Evolutionary conservation across 495 filamentous ascomycete genomes (phyloP).

Genomic region (Neurospora africana): DNA sequence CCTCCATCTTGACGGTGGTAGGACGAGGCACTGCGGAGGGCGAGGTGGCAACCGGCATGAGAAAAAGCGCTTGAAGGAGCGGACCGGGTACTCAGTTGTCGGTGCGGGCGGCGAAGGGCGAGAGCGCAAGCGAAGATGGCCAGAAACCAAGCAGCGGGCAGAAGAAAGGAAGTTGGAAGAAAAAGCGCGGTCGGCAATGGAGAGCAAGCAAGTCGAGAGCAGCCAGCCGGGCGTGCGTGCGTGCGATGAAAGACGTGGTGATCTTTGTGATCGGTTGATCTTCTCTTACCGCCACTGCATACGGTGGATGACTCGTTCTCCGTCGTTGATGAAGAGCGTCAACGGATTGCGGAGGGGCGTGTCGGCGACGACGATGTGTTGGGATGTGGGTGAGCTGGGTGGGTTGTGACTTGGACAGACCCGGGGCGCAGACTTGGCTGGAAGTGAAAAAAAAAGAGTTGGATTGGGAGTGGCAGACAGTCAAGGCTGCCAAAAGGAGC

Average conservation of each 20-base stretch:
- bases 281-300: background rate
- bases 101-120: conserved; percentile 10
- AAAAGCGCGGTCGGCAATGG: background rate
- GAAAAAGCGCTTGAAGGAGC: conserved; percentile 29
- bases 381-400: background rate
- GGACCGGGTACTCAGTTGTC: background rate
- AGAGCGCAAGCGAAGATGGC: conserved; percentile 19
- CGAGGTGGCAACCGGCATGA: conserved; percentile 73
- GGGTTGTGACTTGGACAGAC: background rate
- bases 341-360: background rate
- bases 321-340: background rate
- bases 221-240: background rate
- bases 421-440: background rate
- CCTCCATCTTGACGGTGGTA: conserved; percentile 81
- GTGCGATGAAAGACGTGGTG: background rate
- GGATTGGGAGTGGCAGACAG: background rate
- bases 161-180: background rate
- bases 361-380: background rate
- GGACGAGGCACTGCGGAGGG: conserved; percentile 59
- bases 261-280: background rate
- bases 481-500: conserved; percentile 15
- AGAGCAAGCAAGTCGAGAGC: background rate
- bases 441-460: conserved; percentile 5
- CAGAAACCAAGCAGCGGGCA: conserved; percentile 8
- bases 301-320: background rate